Evolutionary conservation across 2,329 filamentous ascomycete genomes (phyloP).

Genomic region (Exophiala lecanii-corni): DNA sequence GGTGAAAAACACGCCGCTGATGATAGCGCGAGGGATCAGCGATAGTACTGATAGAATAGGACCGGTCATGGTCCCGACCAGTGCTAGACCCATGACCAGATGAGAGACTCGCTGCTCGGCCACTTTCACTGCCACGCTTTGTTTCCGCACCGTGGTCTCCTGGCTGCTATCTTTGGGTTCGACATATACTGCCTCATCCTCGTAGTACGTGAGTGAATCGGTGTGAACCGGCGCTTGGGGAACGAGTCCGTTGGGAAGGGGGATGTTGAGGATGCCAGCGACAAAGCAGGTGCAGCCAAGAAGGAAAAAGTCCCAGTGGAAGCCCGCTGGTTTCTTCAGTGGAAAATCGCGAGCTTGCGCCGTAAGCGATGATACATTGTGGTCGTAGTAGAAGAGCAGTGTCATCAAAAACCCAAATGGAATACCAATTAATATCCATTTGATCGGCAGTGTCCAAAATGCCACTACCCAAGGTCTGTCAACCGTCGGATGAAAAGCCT

Average conservation of each 20-base stretch:
- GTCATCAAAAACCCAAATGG: conserved; percentile 52
- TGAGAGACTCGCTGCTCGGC: conserved; percentile 55
- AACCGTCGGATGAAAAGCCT: conserved; percentile 46
- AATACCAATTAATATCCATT: conserved; percentile 51
- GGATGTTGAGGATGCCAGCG: conserved; percentile 52
- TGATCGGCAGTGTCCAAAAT: conserved; percentile 50
- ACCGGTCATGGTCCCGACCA: conserved; percentile 54
- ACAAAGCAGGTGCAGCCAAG: conserved; percentile 54
- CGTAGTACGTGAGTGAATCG: conserved; percentile 45
- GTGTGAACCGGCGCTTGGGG: conserved; percentile 57
- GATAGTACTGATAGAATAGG: conserved; percentile 51
- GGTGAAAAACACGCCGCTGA: conserved; percentile 56
- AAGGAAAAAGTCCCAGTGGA: conserved; percentile 58
- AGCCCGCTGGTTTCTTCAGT: conserved; percentile 55
- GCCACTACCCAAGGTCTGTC: conserved; percentile 45
- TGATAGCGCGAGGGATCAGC: conserved; percentile 51
- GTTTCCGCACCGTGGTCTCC: conserved; percentile 41
- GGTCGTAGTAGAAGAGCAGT: conserved; percentile 54
- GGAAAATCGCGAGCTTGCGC: conserved; percentile 55
- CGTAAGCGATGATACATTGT: conserved; percentile 42
- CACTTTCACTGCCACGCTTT: conserved; percentile 44
- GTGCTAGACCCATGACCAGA: conserved; percentile 51
- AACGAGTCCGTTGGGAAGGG: conserved; percentile 56
- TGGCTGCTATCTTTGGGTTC: conserved; percentile 39
- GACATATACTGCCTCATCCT: conserved; percentile 39